Evolutionary conservation across 148 eudicot genomes (phyloP).

Genomic region (Rhododendron molle): DNA sequence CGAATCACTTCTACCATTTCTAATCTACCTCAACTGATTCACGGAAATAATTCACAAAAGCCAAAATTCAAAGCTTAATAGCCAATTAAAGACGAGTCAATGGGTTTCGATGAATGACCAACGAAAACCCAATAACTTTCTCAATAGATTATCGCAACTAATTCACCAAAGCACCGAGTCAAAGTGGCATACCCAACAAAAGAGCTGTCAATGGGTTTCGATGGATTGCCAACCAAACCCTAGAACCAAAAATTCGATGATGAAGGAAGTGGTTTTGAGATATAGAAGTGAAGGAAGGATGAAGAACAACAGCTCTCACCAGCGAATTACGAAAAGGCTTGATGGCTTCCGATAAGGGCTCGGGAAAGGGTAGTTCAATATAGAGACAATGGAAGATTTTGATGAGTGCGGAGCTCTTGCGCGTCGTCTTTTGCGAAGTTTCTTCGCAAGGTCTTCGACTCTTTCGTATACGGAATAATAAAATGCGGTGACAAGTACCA

Average conservation of each 20-base stretch:
- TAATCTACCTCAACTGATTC: background rate
- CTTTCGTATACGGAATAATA: too few relatives aligned
- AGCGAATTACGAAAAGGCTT: background rate
- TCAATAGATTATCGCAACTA: background rate
- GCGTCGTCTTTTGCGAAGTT: background rate
- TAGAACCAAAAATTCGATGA: background rate
- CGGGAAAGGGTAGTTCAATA: background rate
- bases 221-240: background rate
- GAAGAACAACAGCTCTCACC: background rate
- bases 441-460: background rate
- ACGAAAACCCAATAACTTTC: background rate
- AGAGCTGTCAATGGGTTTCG: background rate
- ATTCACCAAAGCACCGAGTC: background rate
- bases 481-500: background rate
- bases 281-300: background rate
- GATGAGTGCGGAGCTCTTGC: background rate
- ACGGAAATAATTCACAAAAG: background rate
- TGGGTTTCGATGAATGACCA: background rate
- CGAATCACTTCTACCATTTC: slow-evolving; percentile 25
- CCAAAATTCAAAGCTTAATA: background rate
- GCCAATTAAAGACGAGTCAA: background rate
- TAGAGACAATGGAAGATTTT: background rate
- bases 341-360: background rate
- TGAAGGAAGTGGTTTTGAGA: background rate
- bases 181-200: background rate